Percentiles rank a stretch among this genome's conserved stretches.
phyloP scores from a whole-genome alignment of 192 early-diverging fungal species.

The Jimgerdemannia lactiflua region DNA sequence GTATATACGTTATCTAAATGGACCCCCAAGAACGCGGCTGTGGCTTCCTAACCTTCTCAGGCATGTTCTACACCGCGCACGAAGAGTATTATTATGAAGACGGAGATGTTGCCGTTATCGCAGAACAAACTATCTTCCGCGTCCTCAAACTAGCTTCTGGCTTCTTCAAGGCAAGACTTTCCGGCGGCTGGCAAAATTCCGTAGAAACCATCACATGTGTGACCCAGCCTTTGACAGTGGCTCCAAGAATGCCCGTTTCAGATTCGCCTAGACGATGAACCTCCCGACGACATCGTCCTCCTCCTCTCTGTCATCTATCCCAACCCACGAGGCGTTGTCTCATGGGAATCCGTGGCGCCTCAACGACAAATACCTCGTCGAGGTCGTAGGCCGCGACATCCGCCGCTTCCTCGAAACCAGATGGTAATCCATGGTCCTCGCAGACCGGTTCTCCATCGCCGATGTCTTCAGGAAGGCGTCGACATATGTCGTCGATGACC shows the following conservation, averaged over 20 bases:
- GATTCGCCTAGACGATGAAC: neutral
- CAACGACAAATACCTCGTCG: neutral
- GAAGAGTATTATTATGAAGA: neutral
- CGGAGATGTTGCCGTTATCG: neutral
- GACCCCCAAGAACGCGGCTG: too few relatives aligned
- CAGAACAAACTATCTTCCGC: neutral
- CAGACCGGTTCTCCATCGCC: neutral
- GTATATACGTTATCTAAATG: too few relatives aligned
- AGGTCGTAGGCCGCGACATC: neutral
- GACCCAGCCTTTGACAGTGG: too few relatives aligned
- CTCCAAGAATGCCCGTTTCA: neutral
- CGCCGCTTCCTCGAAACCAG: neutral
- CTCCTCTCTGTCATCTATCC: neutral
- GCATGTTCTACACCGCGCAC: neutral
- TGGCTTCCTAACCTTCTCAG: too few relatives aligned
- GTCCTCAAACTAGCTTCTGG: neutral
- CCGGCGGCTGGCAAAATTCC: neutral
- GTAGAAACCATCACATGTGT: neutral
- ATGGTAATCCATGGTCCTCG: neutral
- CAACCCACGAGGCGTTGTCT: neutral
- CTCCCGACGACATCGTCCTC: neutral
- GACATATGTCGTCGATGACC: neutral
- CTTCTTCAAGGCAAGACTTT: neutral
- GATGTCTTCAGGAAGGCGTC: neutral
- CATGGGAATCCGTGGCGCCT: neutral